These are phyloP conservation scores for Scedosporium aurantiacum DNA, from an alignment of 2,329 filamentous ascomycete genomes.

Conservation along the genomic window DNA sequence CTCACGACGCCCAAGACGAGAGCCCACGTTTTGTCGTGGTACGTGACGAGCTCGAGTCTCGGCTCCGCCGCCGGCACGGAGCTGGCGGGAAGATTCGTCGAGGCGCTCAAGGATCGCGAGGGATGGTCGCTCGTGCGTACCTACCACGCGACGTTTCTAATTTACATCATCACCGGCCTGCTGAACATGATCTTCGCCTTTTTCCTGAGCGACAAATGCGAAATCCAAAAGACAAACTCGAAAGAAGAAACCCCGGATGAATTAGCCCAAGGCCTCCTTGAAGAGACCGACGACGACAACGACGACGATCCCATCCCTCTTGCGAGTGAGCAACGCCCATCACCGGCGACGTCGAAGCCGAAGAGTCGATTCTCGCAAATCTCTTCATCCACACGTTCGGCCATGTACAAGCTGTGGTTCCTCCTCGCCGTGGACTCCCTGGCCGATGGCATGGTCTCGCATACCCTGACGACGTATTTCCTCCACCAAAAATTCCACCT, in stretches of 20 bases:
- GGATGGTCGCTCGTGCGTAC: conserved; percentile 38
- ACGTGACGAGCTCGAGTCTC: conserved; percentile 45
- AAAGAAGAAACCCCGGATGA: conserved; percentile 11
- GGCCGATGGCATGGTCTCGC: conserved; percentile 54
- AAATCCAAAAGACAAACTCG: conserved; percentile 24
- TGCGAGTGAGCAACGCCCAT: not conserved
- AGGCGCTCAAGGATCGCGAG: conserved; percentile 30
- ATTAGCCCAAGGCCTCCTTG: conserved; percentile 15
- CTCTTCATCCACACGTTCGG: conserved; percentile 41
- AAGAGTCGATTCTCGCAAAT: conserved; percentile 39
- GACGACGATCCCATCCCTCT: conserved; percentile 7
- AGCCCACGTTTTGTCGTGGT: conserved; percentile 57
- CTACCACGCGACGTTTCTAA: conserved; percentile 47
- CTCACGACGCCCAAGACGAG: conserved; percentile 42
- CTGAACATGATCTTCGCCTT: conserved; percentile 36
- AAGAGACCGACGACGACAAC: conserved; percentile 11
- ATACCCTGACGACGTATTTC: conserved; percentile 47
- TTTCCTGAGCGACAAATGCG: conserved; percentile 37
- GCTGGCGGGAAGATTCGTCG: conserved; percentile 37
- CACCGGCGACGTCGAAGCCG: conserved; percentile 16
- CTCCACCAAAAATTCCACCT: conserved; percentile 44
- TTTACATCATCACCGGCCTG: conserved; percentile 45
- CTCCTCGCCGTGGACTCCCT: conserved; percentile 53
- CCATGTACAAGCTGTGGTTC: conserved; percentile 56
- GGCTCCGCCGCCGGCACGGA: conserved; percentile 44